phyloP scores from a whole-genome alignment of 1,139 yeast genomes.

The Saccharomyces hybrid region DNA sequence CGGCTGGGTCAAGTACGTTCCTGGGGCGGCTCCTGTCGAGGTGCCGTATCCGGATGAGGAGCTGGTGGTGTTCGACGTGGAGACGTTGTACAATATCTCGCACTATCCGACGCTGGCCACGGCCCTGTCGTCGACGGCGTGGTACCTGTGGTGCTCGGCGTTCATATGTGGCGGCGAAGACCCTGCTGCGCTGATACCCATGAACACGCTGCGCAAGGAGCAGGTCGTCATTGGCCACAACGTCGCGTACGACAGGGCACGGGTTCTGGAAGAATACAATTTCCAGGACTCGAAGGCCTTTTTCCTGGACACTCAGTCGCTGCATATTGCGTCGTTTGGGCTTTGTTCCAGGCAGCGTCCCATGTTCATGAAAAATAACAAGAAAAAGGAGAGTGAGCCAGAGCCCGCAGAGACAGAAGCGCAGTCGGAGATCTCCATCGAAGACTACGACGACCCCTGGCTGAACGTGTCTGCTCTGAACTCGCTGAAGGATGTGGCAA shows the following conservation, averaged over 20 bases:
- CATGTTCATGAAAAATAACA: constrained; percentile 60
- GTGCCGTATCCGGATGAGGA: constrained; percentile 63
- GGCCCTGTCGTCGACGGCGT: constrained; percentile 69
- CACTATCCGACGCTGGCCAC: constrained; percentile 76
- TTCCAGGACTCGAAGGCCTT: constrained; percentile 61
- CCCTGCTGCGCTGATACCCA: constrained; percentile 66
- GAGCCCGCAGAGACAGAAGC: constrained; percentile 8
- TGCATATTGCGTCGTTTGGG: constrained; percentile 87
- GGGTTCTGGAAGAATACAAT: constrained; percentile 77
- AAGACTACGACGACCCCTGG: constrained; percentile 59
- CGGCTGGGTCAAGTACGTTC: constrained; percentile 80
- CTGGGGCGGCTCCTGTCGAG: constrained; percentile 42
- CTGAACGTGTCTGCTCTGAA: constrained; percentile 66
- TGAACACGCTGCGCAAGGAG: constrained; percentile 41
- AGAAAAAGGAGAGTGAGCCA: constrained; percentile 23
- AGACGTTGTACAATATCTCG: constrained; percentile 69
- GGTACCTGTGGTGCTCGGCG: constrained; percentile 97
- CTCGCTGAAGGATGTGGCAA: constrained; percentile 74
- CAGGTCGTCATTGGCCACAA: constrained; percentile 82
- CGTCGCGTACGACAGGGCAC: constrained; percentile 83
- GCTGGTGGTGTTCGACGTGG: constrained; percentile 80
- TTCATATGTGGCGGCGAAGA: constrained; percentile 47
- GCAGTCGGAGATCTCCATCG: constrained; percentile 7
- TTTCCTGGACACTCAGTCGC: constrained; percentile 84
- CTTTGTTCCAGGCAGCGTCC: constrained; percentile 90